Percentiles rank a stretch among this genome's conserved stretches.
These are phyloP conservation scores for Hypoxylon sp. DNA, from an alignment of 2,329 filamentous ascomycete species.

Conservation along the genomic window DNA sequence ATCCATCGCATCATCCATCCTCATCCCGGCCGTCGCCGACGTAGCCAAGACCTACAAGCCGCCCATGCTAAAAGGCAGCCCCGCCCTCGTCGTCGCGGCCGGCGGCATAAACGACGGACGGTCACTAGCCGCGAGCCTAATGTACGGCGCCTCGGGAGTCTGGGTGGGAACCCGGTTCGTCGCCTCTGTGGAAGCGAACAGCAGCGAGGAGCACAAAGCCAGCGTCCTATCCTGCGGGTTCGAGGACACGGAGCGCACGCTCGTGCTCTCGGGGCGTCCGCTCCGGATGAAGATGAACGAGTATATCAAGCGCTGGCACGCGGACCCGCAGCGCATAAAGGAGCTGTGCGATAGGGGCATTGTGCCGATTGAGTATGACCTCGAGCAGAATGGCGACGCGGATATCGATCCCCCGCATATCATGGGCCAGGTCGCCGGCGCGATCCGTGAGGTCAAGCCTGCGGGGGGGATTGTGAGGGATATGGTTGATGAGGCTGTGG, in stretches of 20 bases:
- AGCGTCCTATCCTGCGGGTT: slow-evolving; percentile 84
- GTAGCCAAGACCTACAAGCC: slow-evolving; percentile 80
- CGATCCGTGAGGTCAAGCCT: slow-evolving; percentile 81
- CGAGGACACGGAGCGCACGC: slow-evolving; percentile 83
- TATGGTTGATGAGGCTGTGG: slow-evolving; percentile 84
- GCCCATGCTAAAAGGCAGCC: slow-evolving; percentile 74
- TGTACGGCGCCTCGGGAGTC: slow-evolving; percentile 88
- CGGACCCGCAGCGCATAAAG: slow-evolving; percentile 78
- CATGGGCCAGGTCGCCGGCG: slow-evolving; percentile 93
- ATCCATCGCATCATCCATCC: slow-evolving; percentile 84
- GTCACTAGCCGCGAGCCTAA: slow-evolving; percentile 82
- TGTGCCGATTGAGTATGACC: slow-evolving; percentile 84
- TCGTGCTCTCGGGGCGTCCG: slow-evolving; percentile 86
- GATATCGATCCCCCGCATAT: slow-evolving; percentile 89
- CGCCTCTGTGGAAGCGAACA: slow-evolving; percentile 83
- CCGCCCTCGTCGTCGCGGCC: slow-evolving; percentile 87
- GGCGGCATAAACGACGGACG: slow-evolving; percentile 89
- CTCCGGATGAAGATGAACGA: slow-evolving; percentile 85
- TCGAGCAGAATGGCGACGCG: slow-evolving; percentile 79
- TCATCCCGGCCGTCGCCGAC: slow-evolving; percentile 89
- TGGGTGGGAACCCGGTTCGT: slow-evolving; percentile 98
- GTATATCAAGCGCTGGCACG: slow-evolving; percentile 87
- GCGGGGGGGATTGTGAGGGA: slow-evolving; percentile 88
- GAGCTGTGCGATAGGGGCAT: slow-evolving; percentile 81
- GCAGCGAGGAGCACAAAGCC: slow-evolving; percentile 84